Base-by-base conservation (phyloP, 2,329 filamentous ascomycete genomes). In the Stachybotrys elegans region DNA sequence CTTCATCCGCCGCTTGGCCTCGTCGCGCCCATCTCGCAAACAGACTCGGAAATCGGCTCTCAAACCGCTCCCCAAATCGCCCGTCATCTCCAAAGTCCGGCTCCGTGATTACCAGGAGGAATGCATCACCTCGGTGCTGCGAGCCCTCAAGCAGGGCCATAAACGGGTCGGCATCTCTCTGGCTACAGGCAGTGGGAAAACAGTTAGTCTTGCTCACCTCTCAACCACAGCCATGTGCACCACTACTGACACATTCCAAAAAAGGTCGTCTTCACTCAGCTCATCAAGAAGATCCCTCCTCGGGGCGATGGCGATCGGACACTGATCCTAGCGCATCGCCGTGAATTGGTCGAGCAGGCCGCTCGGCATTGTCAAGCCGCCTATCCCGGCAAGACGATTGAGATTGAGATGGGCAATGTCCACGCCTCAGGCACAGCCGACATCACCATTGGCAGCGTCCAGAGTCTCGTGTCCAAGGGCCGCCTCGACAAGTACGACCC, bases 291-390 rank as follows among this genome's bases (percentile, higher is more conserved):
- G 46, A 73, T 97, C 41, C 64, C 71, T 42, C 66, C 83, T 6
- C 48, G 51, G 27, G 69, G 72, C 42, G 61, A 75, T 22, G 60
- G 68, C 48, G 84, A 79, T 2, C 88, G 89, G 60, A 95, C 92
- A 0, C 75, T 98, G 46, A 94, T 98, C 51, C 73, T 98, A 35
- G 93, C 90, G 14, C 93, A 98, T 65, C 83, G 93, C 22, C 83
- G 88, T 40, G 93, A 98, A 67, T 79, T 98, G 2, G 90, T 97
- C 22, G 89, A 97, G 60, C 93, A 98, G 68, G 93, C 93, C 4
- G 89, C 88, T 9, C 76, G 78, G 4, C 93, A 98, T 63, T 97
- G 93, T 62, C 75, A 73, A 34, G 75, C 76, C 48, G 81, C 88
- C 4, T 97, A 98, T 56, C 92, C 92, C 0, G 66, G 79, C 34